A percentile compares a stretch with the other conserved stretches of the same genome.
Conservation (phyloP, 768 basidiomycete genomes). For the Collybiopsis luxurians region DNA sequence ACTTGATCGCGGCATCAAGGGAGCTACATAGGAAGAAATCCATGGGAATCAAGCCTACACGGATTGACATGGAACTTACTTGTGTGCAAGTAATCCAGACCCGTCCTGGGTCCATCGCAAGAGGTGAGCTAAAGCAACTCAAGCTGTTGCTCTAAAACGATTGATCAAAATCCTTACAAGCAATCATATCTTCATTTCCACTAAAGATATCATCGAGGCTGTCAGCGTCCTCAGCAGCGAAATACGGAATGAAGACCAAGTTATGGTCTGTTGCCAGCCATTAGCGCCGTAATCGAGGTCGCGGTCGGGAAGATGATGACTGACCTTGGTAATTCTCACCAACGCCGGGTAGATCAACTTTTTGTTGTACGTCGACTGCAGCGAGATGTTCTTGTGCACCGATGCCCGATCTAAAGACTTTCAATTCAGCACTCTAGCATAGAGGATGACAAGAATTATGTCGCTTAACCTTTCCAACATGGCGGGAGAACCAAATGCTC, state of each 20-base stretch:
- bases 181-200: constrained; percentile 20
- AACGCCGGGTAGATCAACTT: constrained; percentile 50
- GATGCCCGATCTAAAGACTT: constrained; percentile 40
- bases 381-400: constrained; percentile 38
- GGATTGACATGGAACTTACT: too few species aligned
- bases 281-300: background rate
- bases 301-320: background rate
- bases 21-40: constrained; percentile 18
- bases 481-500: constrained; percentile 29
- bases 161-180: constrained; percentile 17
- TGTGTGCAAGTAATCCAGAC: too few species aligned
- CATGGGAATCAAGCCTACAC: too few species aligned
- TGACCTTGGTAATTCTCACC: constrained; percentile 43
- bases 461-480: constrained; percentile 27
- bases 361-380: constrained; percentile 30
- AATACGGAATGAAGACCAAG: constrained; percentile 22
- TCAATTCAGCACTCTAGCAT: background rate
- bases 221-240: constrained; percentile 24
- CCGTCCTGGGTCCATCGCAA: too few species aligned
- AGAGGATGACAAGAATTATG: background rate
- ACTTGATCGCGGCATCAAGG: constrained; percentile 35
- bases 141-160: background rate
- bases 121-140: too few species aligned
- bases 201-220: constrained; percentile 32
- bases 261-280: constrained; percentile 23